phyloP scores from a whole-genome alignment of 768 basidiomycete genomes.

The Strobilomyces echinocephalus region DNA sequence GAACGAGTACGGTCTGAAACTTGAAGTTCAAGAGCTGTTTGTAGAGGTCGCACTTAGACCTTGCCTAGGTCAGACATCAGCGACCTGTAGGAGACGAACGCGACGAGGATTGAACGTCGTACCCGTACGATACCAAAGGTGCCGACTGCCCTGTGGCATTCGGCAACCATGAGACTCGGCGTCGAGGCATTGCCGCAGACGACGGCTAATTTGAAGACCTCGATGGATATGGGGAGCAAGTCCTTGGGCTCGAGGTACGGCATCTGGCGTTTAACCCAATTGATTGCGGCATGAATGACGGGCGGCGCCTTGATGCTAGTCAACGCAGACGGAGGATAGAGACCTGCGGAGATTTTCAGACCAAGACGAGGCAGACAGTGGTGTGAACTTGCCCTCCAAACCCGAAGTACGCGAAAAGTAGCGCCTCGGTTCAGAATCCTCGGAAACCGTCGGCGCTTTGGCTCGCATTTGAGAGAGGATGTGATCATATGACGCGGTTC shows the following conservation, averaged over 20 bases:
- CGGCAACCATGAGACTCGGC: slow-evolving; percentile 72
- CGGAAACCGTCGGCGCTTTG: slow-evolving; percentile 14
- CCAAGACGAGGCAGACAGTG: not conserved
- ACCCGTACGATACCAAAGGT: slow-evolving; percentile 78
- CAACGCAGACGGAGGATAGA: slow-evolving; percentile 26
- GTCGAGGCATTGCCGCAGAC: slow-evolving; percentile 85
- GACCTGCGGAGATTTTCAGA: slow-evolving; percentile 10
- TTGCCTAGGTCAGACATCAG: slow-evolving; percentile 46
- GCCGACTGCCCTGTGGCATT: slow-evolving; percentile 74
- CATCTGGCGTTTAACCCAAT: slow-evolving; percentile 56
- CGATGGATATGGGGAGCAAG: slow-evolving; percentile 80
- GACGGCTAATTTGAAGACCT: slow-evolving; percentile 74
- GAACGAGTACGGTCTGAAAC: slow-evolving; percentile 61
- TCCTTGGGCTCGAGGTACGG: slow-evolving; percentile 77
- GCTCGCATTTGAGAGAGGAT: slow-evolving; percentile 74
- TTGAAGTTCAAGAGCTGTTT: slow-evolving; percentile 73
- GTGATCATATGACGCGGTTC: slow-evolving; percentile 82
- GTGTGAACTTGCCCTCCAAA: slow-evolving; percentile 32
- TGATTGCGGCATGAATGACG: slow-evolving; percentile 37
- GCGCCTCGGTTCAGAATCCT: slow-evolving; percentile 33
- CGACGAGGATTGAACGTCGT: slow-evolving; percentile 20
- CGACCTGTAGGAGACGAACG: not conserved
- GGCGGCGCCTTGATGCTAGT: slow-evolving; percentile 27
- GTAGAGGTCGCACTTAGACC: slow-evolving; percentile 77
- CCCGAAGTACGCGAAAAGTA: slow-evolving; percentile 38